Evolutionary conservation across 192 early-diverging fungal genomes (phyloP), one percentile per base, ranked within the genome.

Genomic region (Coemansia sp.): DNA sequence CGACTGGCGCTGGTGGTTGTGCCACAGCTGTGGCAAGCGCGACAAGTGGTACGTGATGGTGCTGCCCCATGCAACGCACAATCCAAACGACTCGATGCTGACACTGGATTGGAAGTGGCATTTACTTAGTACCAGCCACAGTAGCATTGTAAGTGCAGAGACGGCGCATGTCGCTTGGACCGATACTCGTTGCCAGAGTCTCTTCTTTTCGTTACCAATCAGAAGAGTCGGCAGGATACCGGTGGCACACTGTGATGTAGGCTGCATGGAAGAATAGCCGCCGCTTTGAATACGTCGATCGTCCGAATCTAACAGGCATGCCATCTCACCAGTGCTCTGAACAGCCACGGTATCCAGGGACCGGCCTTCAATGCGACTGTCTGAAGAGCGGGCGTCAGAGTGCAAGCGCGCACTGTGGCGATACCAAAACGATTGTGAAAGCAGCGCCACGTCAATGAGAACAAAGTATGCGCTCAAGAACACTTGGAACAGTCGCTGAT

Each of bases 21-120:
- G 89, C 76, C 82, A 86, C 49, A 94, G 84, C 69, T 94, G 93
- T 26, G 93, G 93, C 43, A 94, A 78, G 9, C 92, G 85, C 19
- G 89, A 90, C 6, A 86, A 76, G 32, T 93, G 75, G 75, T 91
- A 94, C 43, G 89, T 82, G 13, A 75, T 26, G 2, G 86, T 86
- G 67, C 91, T 91, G 40, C 78, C 65, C 88, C 89, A 94, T 0
- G 90, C 87, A 70, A 92, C 84, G n/a, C 89, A 64, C 32, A 86
- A 62, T 0, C 93, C 88, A 55, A 88, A 63, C 40, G 44, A 23
- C 38, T 66, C 42, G 10, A 63, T 55, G 23, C 39, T n/a, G 14
- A 64, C 53, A 5, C 6, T 35, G 40, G 37, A 9, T 17, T 13
- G 19, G 16, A 42, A 2, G 13, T 6, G 13, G 10, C 39, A 43